Conservation (phyloP, 2,329 filamentous ascomycete genomes). For the Penicillium brevicompactum region DNA sequence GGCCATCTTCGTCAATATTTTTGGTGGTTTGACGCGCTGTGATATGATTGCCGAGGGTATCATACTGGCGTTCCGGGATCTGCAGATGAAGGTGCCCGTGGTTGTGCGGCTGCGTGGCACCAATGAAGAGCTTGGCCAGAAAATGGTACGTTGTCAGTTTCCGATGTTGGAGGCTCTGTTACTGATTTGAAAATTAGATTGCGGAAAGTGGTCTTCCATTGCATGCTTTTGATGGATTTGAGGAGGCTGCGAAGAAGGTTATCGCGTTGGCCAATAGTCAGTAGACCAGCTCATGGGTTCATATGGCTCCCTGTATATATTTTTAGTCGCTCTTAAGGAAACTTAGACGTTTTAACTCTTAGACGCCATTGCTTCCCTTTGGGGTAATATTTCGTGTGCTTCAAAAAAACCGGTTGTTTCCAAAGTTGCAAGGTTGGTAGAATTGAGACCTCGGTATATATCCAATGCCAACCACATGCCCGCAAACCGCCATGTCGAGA, state of each 20-base stretch:
- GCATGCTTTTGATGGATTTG: constrained; percentile 73
- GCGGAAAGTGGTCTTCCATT: constrained; percentile 67
- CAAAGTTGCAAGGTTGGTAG: no score
- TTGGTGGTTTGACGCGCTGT: constrained; percentile 69
- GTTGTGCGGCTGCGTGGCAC: constrained; percentile 78
- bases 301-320: not conserved
- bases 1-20: constrained; percentile 73
- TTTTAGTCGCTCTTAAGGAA: not conserved
- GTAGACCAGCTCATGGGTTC: not conserved
- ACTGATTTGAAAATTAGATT: constrained; percentile 49
- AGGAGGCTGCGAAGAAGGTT: constrained; percentile 69
- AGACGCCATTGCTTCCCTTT: no score
- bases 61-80: constrained; percentile 70
- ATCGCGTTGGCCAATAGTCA: constrained; percentile 40
- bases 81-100: constrained; percentile 68
- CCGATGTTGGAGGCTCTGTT: not conserved
- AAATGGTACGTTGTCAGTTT: constrained; percentile 51
- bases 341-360: no score
- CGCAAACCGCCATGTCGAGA: no score
- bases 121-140: constrained; percentile 70
- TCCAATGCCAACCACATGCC: no score
- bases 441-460: no score
- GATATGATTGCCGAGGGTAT: constrained; percentile 82
- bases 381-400: no score
- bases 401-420: no score